A percentile compares a stretch with the other conserved stretches of the same genome.
These are phyloP conservation scores for Trifolium pratense DNA, from an alignment of 306 rosid genomes.

Conservation along the genomic window DNA sequence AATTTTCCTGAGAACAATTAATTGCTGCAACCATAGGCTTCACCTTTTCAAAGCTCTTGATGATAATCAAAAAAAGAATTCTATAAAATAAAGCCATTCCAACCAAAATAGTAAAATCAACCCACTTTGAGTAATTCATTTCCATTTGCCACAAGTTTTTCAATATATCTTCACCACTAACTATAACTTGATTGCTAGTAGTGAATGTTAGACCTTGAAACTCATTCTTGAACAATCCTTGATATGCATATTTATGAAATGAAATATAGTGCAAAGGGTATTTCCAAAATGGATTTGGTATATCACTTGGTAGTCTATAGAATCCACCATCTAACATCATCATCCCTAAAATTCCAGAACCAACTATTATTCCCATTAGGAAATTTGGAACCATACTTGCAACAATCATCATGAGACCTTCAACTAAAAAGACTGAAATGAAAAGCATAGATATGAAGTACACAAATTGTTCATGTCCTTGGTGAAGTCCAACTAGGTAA, in stretches of 20 bases:
- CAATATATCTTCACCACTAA: slow-evolving; percentile 56
- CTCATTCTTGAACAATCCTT: slow-evolving; percentile 73
- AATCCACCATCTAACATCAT: slow-evolving; percentile 78
- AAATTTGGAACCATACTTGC: slow-evolving; percentile 66
- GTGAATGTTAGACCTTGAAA: slow-evolving; percentile 58
- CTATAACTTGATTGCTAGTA: slow-evolving; percentile 40
- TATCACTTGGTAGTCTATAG: slow-evolving; percentile 59
- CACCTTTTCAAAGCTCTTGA: background rate
- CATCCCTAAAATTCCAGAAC: slow-evolving; percentile 64
- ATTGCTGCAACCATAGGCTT: background rate
- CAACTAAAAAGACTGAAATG: slow-evolving; percentile 56
- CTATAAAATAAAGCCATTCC: background rate
- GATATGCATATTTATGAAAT: slow-evolving; percentile 66
- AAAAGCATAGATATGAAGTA: slow-evolving; percentile 42
- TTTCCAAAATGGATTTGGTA: slow-evolving; percentile 68
- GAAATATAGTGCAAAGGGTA: slow-evolving; percentile 67
- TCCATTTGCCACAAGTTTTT: slow-evolving; percentile 57
- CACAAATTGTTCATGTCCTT: slow-evolving; percentile 46
- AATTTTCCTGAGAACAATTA: background rate
- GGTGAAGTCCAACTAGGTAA: slow-evolving; percentile 58
- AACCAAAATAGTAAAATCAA: background rate
- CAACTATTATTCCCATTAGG: slow-evolving; percentile 66
- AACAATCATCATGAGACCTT: slow-evolving; percentile 74
- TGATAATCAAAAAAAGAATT: background rate
- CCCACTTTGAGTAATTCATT: slow-evolving; percentile 57